These are phyloP conservation scores for Colletotrichum chrysophilum DNA, from an alignment of 2,329 filamentous ascomycete genomes.

Conservation along the genomic window DNA sequence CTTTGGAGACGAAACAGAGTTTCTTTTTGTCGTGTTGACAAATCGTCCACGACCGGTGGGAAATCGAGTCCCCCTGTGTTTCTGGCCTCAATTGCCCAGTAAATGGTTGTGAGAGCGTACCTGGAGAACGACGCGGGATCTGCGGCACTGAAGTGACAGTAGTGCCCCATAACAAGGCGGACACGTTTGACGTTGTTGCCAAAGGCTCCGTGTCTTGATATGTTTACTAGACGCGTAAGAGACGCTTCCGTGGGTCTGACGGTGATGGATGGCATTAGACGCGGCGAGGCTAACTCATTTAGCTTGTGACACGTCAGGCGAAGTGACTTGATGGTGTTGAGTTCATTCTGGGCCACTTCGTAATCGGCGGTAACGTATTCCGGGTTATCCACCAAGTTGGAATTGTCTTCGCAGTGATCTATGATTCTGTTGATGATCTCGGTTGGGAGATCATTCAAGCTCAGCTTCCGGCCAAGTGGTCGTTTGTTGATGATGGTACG, in stretches of 20 bases:
- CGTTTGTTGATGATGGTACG: background rate
- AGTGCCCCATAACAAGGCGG: background rate
- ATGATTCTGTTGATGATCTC: background rate
- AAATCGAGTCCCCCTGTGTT: too few species aligned
- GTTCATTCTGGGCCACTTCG: background rate
- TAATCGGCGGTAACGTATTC: fast-evolving
- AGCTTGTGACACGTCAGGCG: background rate
- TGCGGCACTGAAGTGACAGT: too few species aligned
- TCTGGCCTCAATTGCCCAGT: too few species aligned
- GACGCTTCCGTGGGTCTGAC: background rate
- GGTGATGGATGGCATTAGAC: background rate
- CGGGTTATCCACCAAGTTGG: background rate
- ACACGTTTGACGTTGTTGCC: background rate
- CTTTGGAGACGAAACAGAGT: too few species aligned
- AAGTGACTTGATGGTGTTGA: background rate
- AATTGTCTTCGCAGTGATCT: background rate
- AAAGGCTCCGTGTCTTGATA: background rate
- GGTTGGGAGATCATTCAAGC: background rate
- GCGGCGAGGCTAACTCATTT: background rate
- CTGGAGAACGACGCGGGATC: too few species aligned
- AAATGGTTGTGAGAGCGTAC: too few species aligned
- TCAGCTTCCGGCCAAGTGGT: background rate
- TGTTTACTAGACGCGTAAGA: background rate
- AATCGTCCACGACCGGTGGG: too few species aligned
- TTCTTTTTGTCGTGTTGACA: too few species aligned